These are phyloP conservation scores for Prunus persica DNA, from an alignment of 306 rosid species.

Conservation along the genomic window Prunus_persica_NCBIv2 NC_034010.1:29710501-29711000, in stretches of 20 bases:
- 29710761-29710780: conserved; percentile 70
- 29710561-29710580: conserved; percentile 79
- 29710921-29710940: neutral
- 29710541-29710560: conserved; percentile 71
- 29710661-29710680: conserved; percentile 91
- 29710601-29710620: conserved; percentile 24
- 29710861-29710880: conserved; percentile 82
- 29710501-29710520: conserved; percentile 15
- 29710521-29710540: conserved; percentile 14
- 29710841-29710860: conserved; percentile 61
- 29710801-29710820: conserved; percentile 80
- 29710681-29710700: conserved; percentile 88
- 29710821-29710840: conserved; percentile 80
- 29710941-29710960: neutral
- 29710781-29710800: conserved; percentile 69
- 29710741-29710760: conserved; percentile 67
- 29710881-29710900: conserved; percentile 56
- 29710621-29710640: conserved; percentile 25
- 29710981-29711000: neutral
- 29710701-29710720: conserved; percentile 80
- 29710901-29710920: conserved; percentile 56
- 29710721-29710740: conserved; percentile 63
- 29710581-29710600: conserved; percentile 94
- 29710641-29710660: conserved; percentile 46
- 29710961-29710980: neutral